Conservation (phyloP, 2,329 filamentous ascomycete species). For the Arthroderma uncinatum region DNA sequence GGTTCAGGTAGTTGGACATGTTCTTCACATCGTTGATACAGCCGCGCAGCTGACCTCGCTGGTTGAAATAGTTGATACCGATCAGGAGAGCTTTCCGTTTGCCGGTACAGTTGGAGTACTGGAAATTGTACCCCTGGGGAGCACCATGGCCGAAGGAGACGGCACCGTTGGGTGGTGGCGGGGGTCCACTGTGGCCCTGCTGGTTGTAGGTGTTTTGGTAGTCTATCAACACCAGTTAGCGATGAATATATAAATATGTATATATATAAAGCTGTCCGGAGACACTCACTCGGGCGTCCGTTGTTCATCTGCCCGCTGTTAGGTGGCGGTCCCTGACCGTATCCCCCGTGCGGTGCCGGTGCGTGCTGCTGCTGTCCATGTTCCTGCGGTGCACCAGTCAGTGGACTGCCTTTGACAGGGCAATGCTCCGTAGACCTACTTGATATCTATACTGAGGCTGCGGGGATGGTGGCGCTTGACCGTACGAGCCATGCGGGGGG, state of each 20-base stretch:
- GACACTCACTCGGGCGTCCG: slow-evolving; percentile 30
- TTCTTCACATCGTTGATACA: slow-evolving; percentile 98
- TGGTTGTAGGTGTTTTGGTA: slow-evolving; percentile 34
- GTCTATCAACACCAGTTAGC: slow-evolving; percentile 16
- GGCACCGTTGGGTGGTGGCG: slow-evolving; percentile 54
- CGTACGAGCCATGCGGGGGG: slow-evolving; percentile 14
- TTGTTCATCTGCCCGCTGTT: slow-evolving; percentile 31
- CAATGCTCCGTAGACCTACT: neutral
- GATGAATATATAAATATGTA: neutral
- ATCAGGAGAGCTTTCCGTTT: slow-evolving; percentile 80
- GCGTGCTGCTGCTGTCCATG: neutral
- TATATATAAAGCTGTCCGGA: neutral
- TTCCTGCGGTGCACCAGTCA: neutral
- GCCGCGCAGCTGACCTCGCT: slow-evolving; percentile 77
- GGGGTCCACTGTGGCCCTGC: slow-evolving; percentile 48
- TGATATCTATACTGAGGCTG: slow-evolving; percentile 9
- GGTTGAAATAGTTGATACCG: slow-evolving; percentile 93
- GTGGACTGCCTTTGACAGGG: neutral
- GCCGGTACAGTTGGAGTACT: slow-evolving; percentile 85
- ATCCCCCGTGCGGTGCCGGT: neutral
- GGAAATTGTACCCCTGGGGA: slow-evolving; percentile 68
- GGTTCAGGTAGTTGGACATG: slow-evolving; percentile 82
- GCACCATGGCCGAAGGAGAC: slow-evolving; percentile 72
- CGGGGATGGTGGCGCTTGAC: slow-evolving; percentile 21
- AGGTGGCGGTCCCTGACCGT: slow-evolving; percentile 16